Percentiles rank a stretch among this genome's conserved stretches.
Conservation (phyloP, 2,329 filamentous ascomycete genomes). For the Periconia digitata region DNA sequence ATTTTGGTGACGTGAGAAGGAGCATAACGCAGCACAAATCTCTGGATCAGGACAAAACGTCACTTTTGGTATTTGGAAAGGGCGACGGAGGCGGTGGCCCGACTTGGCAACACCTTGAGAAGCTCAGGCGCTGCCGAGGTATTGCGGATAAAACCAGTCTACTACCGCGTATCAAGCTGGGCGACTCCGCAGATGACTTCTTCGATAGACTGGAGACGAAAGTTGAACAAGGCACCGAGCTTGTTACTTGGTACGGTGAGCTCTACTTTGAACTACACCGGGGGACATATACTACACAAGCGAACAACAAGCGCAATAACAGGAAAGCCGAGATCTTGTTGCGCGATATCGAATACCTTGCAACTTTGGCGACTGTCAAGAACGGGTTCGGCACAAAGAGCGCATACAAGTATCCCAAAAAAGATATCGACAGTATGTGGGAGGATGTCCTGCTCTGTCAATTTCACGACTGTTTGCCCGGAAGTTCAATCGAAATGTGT, state of each 20-base stretch:
- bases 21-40: constrained; percentile 94
- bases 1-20: constrained; percentile 91
- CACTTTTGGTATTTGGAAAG: constrained; percentile 91
- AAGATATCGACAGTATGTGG: constrained; percentile 95
- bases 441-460: constrained; percentile 88
- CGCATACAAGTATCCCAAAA: constrained; percentile 85
- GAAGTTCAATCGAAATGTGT: constrained; percentile 95
- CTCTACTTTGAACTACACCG: constrained; percentile 97
- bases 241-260: constrained; percentile 97
- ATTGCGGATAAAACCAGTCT: constrained; percentile 84
- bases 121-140: constrained; percentile 87
- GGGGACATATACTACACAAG: constrained; percentile 95
- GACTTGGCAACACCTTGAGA: constrained; percentile 91
- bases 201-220: constrained; percentile 84
- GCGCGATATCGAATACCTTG: constrained; percentile 83
- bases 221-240: constrained; percentile 63
- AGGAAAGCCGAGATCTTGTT: constrained; percentile 81
- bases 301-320: constrained; percentile 96
- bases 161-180: constrained; percentile 85
- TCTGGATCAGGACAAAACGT: constrained; percentile 88
- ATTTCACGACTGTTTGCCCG: constrained; percentile 96
- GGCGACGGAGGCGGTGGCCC: constrained; percentile 95
- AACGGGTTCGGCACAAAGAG: constrained; percentile 50
- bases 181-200: constrained; percentile 89
- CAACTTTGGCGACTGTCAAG: constrained; percentile 79